These are phyloP conservation scores for Notholithocarpus densiflorus DNA, from an alignment of 306 rosid genomes.

Conservation along the genomic window DNA sequence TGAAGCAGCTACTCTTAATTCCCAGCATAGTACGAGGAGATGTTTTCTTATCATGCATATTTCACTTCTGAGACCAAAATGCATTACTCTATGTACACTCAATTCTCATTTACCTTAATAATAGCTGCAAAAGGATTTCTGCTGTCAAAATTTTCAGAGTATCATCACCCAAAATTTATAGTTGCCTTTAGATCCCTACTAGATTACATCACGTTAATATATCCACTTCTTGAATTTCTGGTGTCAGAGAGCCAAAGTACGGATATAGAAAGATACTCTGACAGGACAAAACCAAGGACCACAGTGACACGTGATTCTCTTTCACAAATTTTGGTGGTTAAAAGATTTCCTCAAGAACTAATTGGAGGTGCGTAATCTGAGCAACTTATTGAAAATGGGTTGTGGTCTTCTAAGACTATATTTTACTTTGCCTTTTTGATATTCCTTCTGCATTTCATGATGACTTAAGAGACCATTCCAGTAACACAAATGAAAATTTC, in stretches of 20 bases:
- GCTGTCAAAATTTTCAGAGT: no score
- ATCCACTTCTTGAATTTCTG: conserved; percentile 3
- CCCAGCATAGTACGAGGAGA: no score
- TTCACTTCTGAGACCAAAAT: no score
- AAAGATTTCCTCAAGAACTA: conserved; percentile 52
- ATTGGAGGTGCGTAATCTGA: conserved; percentile 45
- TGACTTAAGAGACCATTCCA: conserved; percentile 5
- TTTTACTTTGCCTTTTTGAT: conserved; percentile 12
- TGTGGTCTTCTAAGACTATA: conserved; percentile 3
- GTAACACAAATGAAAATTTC: conserved; percentile 25
- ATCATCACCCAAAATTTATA: background rate
- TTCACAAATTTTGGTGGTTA: conserved; percentile 43
- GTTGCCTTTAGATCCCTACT: background rate
- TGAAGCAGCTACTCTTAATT: no score
- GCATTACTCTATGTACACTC: no score
- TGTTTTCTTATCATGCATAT: no score
- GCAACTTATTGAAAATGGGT: conserved; percentile 7
- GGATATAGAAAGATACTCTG: conserved; percentile 47
- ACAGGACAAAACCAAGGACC: conserved; percentile 22
- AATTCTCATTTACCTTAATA: no score
- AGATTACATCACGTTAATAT: no score
- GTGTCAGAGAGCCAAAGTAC: conserved; percentile 42
- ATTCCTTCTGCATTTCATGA: background rate
- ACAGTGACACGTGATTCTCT: conserved; percentile 50
- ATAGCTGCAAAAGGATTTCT: no score